Conservation (phyloP, 176 grass and related monocot species). For the Bolboschoenus planiculmis region DNA sequence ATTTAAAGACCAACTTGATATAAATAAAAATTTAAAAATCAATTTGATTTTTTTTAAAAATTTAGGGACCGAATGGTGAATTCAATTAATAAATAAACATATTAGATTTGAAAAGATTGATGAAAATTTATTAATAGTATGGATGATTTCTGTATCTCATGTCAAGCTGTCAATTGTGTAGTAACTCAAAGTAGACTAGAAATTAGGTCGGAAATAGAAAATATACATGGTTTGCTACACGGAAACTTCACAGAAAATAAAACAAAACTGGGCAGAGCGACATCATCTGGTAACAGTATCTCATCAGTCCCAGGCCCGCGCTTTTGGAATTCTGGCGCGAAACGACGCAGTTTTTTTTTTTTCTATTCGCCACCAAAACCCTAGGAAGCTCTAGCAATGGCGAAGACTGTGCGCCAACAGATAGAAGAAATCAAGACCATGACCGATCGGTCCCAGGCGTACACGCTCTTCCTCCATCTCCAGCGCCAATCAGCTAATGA, state of each 20-base stretch:
- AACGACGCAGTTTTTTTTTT: neutral
- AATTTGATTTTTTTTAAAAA: no score
- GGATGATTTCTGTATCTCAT: neutral
- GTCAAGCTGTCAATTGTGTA: neutral
- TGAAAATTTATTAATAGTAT: no score
- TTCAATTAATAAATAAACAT: no score
- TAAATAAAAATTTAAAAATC: no score
- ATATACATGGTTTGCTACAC: neutral
- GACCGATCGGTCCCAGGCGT: conserved; percentile 40
- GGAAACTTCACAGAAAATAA: neutral
- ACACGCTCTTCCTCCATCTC: conserved; percentile 45
- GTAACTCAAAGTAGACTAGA: neutral
- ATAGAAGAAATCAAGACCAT: conserved; percentile 40
- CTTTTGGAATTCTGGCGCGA: conserved; percentile 19
- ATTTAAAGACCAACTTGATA: no score
- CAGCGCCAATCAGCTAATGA: conserved; percentile 48
- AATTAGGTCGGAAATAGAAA: neutral
- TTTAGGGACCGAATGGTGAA: no score
- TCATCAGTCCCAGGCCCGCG: neutral
- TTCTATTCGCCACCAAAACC: conserved; percentile 32
- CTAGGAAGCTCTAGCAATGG: conserved; percentile 33
- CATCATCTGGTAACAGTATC: no score
- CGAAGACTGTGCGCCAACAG: conserved; percentile 29
- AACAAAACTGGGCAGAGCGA: neutral
- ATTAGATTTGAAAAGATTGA: no score